Conservation (phyloP, 805 yeast genomes). For the Wickerhamomyces alni region DNA sequence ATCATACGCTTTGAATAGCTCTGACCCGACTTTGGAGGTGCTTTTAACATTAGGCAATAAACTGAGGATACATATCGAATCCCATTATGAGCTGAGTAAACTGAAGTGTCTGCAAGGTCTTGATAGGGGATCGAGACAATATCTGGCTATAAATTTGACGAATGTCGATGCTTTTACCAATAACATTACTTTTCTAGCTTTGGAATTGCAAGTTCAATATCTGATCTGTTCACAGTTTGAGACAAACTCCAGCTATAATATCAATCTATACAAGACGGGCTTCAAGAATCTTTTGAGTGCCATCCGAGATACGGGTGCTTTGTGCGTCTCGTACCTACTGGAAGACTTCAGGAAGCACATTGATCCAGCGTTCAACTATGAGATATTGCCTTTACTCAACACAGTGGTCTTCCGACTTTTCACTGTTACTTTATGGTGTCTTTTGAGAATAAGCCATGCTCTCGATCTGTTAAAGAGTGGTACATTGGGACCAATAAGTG, state of each 20-base stretch:
- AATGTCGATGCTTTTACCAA: slow-evolving; percentile 5
- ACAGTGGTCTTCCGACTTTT: slow-evolving; percentile 5
- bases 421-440: not conserved
- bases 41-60: too few relatives aligned
- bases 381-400: slow-evolving; percentile 8
- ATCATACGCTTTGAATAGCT: not conserved
- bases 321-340: slow-evolving; percentile 6
- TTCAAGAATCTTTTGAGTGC: not conserved
- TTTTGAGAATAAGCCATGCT: not conserved
- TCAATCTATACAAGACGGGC: slow-evolving; percentile 7
- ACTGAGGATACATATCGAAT: not conserved
- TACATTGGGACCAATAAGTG: not conserved
- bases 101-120: not conserved
- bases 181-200: not conserved
- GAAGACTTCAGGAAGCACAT: slow-evolving; percentile 7
- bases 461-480: not conserved
- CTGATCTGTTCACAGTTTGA: slow-evolving; percentile 11
- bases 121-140: not conserved
- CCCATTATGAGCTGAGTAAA: not conserved
- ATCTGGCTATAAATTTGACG: not conserved
- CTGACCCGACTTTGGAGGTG: not conserved
- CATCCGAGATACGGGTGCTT: slow-evolving; percentile 4
- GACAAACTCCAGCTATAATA: slow-evolving; percentile 8
- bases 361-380: slow-evolving; percentile 7
- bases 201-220: slow-evolving; percentile 4